phyloP scores from a whole-genome alignment of 805 yeast species.

The Lipomyces starkeyi region DNA sequence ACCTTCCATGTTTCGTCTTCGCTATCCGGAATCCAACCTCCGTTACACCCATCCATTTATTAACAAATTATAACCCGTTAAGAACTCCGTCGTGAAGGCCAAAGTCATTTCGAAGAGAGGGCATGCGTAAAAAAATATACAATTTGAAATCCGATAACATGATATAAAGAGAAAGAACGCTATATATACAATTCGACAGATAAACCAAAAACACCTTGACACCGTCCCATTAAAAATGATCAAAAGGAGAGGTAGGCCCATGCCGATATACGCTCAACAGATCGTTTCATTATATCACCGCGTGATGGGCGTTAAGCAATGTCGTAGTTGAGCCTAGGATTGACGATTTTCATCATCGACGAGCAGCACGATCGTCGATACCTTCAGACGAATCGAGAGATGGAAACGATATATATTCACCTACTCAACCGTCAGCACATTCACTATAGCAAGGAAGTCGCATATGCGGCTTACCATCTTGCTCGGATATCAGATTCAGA shows the following conservation, averaged over 20 bases:
- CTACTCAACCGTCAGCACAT: conserved; percentile 7
- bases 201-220: not conserved
- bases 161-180: not conserved
- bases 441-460: not conserved
- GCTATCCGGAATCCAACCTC: not conserved
- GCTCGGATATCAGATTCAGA: conserved; percentile 24
- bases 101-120: not conserved
- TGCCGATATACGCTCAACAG: not conserved
- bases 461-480: conserved; percentile 14
- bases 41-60: not conserved
- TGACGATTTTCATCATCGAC: not conserved
- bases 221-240: not conserved
- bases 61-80: not conserved
- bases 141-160: not conserved
- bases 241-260: not conserved
- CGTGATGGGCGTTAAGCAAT: not conserved
- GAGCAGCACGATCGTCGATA: conserved; percentile 5
- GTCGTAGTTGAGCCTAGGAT: not conserved
- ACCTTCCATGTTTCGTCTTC: not conserved
- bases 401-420: conserved; percentile 28
- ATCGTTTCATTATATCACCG: not conserved
- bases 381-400: conserved; percentile 21
- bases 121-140: not conserved
- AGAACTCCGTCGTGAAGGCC: not conserved
- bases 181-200: not conserved